These are phyloP conservation scores for Paracoccidioides brasiliensis DNA, from an alignment of 2,329 filamentous ascomycete species.

Conservation along the genomic window DNA sequence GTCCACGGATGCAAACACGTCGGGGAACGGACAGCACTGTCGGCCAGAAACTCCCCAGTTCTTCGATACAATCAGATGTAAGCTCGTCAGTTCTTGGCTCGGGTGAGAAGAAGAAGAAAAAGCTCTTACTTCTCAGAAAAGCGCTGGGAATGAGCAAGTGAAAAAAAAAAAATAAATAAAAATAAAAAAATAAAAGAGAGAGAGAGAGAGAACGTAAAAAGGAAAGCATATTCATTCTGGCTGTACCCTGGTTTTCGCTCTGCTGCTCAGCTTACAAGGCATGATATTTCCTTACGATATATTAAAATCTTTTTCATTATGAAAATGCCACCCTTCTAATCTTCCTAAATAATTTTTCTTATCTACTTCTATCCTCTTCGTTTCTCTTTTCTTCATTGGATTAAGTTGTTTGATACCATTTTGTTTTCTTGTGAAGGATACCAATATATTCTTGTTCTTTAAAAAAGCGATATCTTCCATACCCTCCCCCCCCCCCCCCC, in stretches of 20 bases:
- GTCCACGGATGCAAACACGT: slow-evolving; percentile 2
- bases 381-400: too few species aligned
- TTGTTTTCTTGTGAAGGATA: background rate
- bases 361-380: background rate
- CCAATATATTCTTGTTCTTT: background rate
- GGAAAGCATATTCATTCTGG: too few species aligned
- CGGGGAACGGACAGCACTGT: slow-evolving; percentile 4
- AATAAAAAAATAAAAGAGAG: too few species aligned
- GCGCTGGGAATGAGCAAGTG: slow-evolving; percentile 31
- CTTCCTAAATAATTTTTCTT: too few species aligned
- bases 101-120: slow-evolving; percentile 30
- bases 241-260: background rate
- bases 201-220: too few species aligned
- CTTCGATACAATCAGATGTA: background rate
- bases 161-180: background rate
- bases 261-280: background rate
- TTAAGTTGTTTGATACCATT: background rate
- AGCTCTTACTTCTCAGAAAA: slow-evolving; percentile 32
- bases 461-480: background rate
- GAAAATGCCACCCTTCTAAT: background rate
- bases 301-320: background rate
- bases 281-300: background rate
- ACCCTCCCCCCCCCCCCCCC: too few species aligned
- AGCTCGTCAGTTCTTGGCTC: slow-evolving; percentile 20
- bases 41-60: background rate